phyloP scores from a whole-genome alignment of 352 stramenopile genomes.

The Pythium chondricola region DNA sequence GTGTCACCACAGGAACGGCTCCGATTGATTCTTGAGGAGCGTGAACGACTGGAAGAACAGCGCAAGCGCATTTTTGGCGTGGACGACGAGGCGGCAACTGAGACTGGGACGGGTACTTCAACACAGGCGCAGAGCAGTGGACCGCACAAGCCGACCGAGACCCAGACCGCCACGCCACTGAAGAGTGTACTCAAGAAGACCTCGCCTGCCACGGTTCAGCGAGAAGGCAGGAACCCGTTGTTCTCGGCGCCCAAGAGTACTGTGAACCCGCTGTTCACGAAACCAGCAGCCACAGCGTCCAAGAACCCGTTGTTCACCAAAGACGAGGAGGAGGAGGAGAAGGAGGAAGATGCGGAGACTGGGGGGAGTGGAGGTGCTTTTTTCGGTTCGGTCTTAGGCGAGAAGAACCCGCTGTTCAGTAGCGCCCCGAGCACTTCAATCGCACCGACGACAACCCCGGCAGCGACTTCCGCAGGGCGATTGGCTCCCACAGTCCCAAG shows the following conservation, averaged over 20 bases:
- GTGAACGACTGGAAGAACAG: slow-evolving; percentile 55
- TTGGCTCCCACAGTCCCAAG: neutral
- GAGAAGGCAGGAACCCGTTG: slow-evolving; percentile 5
- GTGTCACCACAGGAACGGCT: slow-evolving; percentile 43
- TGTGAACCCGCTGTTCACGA: slow-evolving; percentile 12
- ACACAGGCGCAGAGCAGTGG: neutral
- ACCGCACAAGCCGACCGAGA: slow-evolving; percentile 7
- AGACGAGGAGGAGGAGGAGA: neutral
- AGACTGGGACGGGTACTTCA: too few species aligned
- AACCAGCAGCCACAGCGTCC: neutral
- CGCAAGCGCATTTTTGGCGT: slow-evolving; percentile 31
- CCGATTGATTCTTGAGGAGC: slow-evolving; percentile 53
- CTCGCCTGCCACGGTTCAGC: neutral
- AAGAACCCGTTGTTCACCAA: slow-evolving; percentile 6
- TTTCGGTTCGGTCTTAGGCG: too few species aligned
- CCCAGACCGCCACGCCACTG: slow-evolving; percentile 7
- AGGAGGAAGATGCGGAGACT: neutral
- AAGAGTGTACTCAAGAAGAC: slow-evolving; percentile 18
- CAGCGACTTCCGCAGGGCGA: neutral
- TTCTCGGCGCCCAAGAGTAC: neutral
- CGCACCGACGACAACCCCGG: too few species aligned
- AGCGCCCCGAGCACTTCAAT: too few species aligned
- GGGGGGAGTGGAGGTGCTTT: too few species aligned
- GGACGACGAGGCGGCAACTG: neutral
- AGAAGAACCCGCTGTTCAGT: too few species aligned